A percentile compares a stretch with the other conserved stretches of the same genome.
Evolutionary conservation across 176 grass and related monocot genomes (phyloP).

Genomic region (Urochloa ruziziensis): DNA sequence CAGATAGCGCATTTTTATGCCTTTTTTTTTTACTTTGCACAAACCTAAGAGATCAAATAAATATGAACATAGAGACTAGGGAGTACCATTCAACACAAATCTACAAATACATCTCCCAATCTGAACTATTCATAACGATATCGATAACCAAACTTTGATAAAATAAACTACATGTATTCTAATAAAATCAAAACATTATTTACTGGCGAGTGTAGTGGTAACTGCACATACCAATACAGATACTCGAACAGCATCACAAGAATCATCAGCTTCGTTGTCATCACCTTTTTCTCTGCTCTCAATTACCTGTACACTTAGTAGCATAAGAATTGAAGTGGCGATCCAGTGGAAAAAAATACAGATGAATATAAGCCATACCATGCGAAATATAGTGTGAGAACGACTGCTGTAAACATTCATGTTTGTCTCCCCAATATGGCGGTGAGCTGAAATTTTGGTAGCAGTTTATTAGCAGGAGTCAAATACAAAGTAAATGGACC

Average conservation of each 20-base stretch:
- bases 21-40: not conserved
- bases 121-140: not conserved
- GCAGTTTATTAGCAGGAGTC: slow-evolving; percentile 10
- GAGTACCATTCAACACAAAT: not conserved
- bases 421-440: slow-evolving; percentile 95
- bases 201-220: not conserved
- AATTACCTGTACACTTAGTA: slow-evolving; percentile 61
- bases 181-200: not conserved
- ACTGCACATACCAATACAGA: slow-evolving; percentile 71
- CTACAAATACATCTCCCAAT: not conserved
- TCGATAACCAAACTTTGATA: not conserved
- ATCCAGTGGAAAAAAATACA: slow-evolving; percentile 8
- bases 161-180: not conserved
- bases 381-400: slow-evolving; percentile 96
- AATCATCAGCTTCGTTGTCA: slow-evolving; percentile 55
- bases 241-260: slow-evolving; percentile 87
- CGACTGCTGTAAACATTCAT: slow-evolving; percentile 97
- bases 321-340: slow-evolving; percentile 15
- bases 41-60: not conserved
- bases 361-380: slow-evolving; percentile 49
- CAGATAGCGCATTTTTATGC: not conserved
- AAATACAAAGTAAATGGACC: slow-evolving; percentile 15
- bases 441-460: slow-evolving; percentile 63
- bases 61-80: not conserved
- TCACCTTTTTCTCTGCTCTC: slow-evolving; percentile 79